phyloP scores from a whole-genome alignment of 1,284 basidiomycete species.

The Coniferiporia sulphurascens region DNA sequence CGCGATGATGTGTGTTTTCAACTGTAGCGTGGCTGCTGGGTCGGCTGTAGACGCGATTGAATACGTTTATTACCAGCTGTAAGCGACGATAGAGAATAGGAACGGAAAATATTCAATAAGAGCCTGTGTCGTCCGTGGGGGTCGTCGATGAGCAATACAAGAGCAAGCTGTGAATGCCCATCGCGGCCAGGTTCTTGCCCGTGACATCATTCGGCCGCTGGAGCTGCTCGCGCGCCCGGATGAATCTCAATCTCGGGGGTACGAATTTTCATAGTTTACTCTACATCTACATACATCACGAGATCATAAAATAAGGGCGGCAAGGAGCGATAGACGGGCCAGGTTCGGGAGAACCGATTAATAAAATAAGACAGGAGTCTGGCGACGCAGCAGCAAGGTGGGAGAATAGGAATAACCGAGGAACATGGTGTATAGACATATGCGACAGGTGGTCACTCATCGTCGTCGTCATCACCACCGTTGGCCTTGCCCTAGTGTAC shows the following conservation, averaged over 20 bases:
- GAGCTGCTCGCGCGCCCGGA: background rate
- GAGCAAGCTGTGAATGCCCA: background rate
- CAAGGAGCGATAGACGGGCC: background rate
- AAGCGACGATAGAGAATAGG: too few relatives aligned
- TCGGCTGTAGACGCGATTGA: too few relatives aligned
- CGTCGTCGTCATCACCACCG: constrained; percentile 52
- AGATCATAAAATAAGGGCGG: constrained; percentile 2
- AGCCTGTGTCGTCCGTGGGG: background rate
- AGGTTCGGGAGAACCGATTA: constrained; percentile 3
- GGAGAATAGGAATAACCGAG: background rate
- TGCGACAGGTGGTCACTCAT: constrained; percentile 20
- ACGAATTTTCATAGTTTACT: constrained; percentile 2
- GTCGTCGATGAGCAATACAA: background rate
- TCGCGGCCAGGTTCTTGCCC: background rate
- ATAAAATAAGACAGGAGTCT: background rate
- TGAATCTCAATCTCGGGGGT: too few relatives aligned
- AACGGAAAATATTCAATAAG: too few relatives aligned
- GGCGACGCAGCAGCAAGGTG: background rate
- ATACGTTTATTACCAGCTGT: too few relatives aligned
- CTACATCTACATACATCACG: constrained; percentile 17
- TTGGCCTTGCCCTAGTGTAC: constrained; percentile 41
- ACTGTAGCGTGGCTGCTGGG: too few relatives aligned
- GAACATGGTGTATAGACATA: background rate
- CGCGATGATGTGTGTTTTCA: too few relatives aligned
- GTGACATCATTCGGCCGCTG: constrained; percentile 1